Evolutionary conservation across 1,284 basidiomycete species (phyloP), one percentile per base, ranked within the genome.

Genomic region (Neotropicomus parvogracilis): DNA sequence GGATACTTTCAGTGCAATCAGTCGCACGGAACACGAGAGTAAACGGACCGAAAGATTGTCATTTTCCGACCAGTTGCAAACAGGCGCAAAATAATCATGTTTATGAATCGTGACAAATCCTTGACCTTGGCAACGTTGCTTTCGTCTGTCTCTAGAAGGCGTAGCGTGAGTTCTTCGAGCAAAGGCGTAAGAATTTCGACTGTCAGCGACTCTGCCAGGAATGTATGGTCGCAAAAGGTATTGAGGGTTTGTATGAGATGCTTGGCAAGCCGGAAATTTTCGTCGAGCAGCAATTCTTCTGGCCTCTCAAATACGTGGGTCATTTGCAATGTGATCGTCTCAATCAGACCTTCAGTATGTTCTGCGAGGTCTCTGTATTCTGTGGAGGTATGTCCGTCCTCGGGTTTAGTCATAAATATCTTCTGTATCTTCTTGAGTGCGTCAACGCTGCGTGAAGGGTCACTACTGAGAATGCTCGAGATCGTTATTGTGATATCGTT

Each of bases 231-330:
- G 60, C 91, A 94, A 65, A 94, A 93, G 26, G 89, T 88, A 59
- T 93, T 92, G 27, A 95, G 77, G 0, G 93, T 93, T 67, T 97
- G 93, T 58, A 97, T 95, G 44, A 97, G 79, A 67, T 97, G 95
- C 69, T 98, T 98, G 45, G 94, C 91, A 9, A 97, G 75, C 36
- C 95, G 80, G 70, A 95, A 91, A 60, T 89, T 90, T 54, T 86
- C 80, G 16, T 85, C 83, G 6, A 81, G 74, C 6, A 81, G 67
- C 24, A 95, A 73, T 42, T 88, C 81, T 21, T 88, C 81, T 2
- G 83, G 83, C 39, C 80, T 78, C 48, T 91, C 88, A 61, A 95
- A 97, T 13, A 91, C 82, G 64, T 91, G 87, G 17, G 86, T 80
- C 87, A 95, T 91, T 63, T 94, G 88, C 20, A 89, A 75, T 3